These are phyloP conservation scores for Alternaria triticina DNA, from an alignment of 2,329 filamentous ascomycete genomes.

Conservation along the genomic window DNA sequence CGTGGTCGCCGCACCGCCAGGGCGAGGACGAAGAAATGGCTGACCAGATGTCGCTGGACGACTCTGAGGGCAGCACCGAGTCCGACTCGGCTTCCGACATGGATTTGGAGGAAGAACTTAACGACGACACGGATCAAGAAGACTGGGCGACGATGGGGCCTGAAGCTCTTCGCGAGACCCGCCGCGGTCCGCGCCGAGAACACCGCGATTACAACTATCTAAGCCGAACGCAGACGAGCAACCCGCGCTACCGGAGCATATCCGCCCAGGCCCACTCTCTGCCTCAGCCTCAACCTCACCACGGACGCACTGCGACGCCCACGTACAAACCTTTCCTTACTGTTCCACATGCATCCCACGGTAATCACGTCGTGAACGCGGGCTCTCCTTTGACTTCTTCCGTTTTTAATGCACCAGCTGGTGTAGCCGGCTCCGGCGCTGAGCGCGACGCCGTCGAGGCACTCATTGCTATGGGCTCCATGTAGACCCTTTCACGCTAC, in stretches of 20 bases:
- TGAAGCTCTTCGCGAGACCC: conserved; percentile 75
- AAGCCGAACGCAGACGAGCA: conserved; percentile 43
- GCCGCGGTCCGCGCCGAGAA: conserved; percentile 37
- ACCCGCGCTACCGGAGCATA: conserved; percentile 33
- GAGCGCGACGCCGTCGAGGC: conserved; percentile 84
- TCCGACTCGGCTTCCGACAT: conserved; percentile 76
- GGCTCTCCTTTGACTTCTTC: conserved; percentile 22
- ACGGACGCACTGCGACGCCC: conserved; percentile 26
- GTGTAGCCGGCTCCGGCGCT: conserved; percentile 50
- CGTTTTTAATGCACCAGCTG: conserved; percentile 35
- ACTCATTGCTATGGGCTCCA: conserved; percentile 78
- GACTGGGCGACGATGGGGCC: conserved; percentile 93
- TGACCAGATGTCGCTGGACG: conserved; percentile 91
- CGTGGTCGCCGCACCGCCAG: conserved; percentile 68
- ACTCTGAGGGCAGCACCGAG: conserved; percentile 68
- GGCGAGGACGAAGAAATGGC: conserved; percentile 62
- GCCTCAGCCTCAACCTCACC: conserved; percentile 21
- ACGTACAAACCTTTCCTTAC: conserved; percentile 33
- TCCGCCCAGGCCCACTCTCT: conserved; percentile 38
- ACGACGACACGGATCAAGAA: conserved; percentile 90
- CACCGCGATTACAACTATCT: conserved; percentile 50
- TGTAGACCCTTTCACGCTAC: conserved; percentile 44
- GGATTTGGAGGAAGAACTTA: conserved; percentile 72
- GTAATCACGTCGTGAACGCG: conserved; percentile 35
- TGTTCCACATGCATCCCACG: conserved; percentile 42